Base-by-base conservation (phyloP, 2,329 filamentous ascomycete species). In the Colletotrichum sublineola region DNA sequence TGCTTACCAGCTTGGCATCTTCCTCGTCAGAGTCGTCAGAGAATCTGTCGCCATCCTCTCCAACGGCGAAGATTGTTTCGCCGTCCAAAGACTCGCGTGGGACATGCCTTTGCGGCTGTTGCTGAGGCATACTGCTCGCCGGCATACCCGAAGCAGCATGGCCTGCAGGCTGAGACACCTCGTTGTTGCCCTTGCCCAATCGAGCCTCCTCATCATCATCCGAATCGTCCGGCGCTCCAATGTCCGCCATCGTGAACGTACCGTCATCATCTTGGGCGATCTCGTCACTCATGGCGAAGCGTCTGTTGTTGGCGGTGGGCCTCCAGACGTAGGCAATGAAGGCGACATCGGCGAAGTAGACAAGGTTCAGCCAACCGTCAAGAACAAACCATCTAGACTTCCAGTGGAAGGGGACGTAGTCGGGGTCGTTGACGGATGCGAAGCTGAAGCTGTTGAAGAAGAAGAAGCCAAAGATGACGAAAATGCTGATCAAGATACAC, bases 241-340 rank as follows among this genome's bases (percentile, higher is more conserved):
- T 93, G 68, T 96, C 96, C 61, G 93, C 93, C 80, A 99, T 97
- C 80, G 98, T 96, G 80, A 99, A 99, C 57, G 87, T 89, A 46
- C 96, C 96, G 79, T 98, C 96, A 77, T 99, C 96, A 78, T 99
- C 96, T 88, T 98, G 96, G 3, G 96, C 96, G 79, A 99, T 92
- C 89, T 99, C 96, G 79, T 99, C 96, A 84, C 94, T 97, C 96
- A 99, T 99, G 74, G 96, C 96, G 78, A 99, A 99, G 69, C 96
- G 91, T 77, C 95, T 90, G 84, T 99, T 99, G 84, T 99, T 98
- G 64, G 93, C 95, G 31, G 96, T 98, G 8, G 96, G 96, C 60
- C 96, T 89, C 96, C 96, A 99, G 65, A 99, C 88, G 81, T 98
- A 99, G 31, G 96, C 95, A 75, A 99, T 90, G 83, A 96, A 98